These are phyloP conservation scores for Periglandula ipomoeae DNA, from an alignment of 2,329 filamentous ascomycete species.

Conservation along the genomic window DNA sequence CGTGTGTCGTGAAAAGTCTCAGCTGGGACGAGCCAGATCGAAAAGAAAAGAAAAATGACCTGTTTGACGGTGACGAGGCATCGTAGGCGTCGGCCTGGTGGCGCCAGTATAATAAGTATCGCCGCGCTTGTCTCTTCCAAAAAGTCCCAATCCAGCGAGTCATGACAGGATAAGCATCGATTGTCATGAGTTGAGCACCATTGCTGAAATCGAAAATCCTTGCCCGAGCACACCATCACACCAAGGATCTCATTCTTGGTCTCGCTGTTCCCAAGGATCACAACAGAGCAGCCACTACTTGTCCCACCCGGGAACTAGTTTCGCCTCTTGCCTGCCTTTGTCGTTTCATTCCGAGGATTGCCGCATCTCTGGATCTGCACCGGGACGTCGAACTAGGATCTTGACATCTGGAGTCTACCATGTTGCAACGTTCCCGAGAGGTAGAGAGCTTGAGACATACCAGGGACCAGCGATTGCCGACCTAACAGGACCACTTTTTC, in stretches of 20 bases:
- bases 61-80: neutral
- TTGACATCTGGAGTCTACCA: slow-evolving; percentile 1
- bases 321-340: neutral
- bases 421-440: slow-evolving; percentile 2
- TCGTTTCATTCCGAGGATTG: slow-evolving; percentile 5
- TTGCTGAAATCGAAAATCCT: neutral
- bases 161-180: neutral
- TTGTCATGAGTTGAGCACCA: neutral
- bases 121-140: neutral
- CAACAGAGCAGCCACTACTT: slow-evolving; percentile 6
- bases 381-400: neutral
- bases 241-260: neutral
- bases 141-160: neutral
- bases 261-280: slow-evolving; percentile 1
- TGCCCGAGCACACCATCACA: slow-evolving; percentile 2
- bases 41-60: neutral
- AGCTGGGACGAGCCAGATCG: neutral
- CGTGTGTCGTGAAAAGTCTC: slow-evolving; percentile 4
- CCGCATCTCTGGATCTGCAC: slow-evolving; percentile 3
- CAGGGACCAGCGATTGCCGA: neutral
- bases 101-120: neutral
- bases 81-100: neutral
- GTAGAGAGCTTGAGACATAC: neutral
- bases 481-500: neutral
- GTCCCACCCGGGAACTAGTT: slow-evolving; percentile 3